A percentile compares a stretch with the other conserved stretches of the same genome.
Evolutionary conservation across 1,284 basidiomycete genomes (phyloP).

Genomic region (Golubevia sp.): DNA sequence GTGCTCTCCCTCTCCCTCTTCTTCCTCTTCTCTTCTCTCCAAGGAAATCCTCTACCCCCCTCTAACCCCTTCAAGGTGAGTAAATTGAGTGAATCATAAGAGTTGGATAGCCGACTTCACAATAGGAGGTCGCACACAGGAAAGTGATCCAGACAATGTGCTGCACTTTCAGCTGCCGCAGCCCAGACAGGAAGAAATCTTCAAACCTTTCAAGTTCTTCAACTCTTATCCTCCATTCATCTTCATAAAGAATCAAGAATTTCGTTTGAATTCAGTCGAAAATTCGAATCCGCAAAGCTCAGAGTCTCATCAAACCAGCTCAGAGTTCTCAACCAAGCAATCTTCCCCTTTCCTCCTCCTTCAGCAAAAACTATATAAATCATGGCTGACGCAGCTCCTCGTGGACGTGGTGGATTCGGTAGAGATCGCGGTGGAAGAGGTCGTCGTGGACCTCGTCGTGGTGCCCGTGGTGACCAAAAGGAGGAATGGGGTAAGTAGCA

Average conservation of each 20-base stretch:
- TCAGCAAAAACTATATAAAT: conserved; percentile 17
- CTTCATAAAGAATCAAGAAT: background rate
- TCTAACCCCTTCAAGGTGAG: too few relatives aligned
- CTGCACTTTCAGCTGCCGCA: too few relatives aligned
- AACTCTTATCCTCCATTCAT: conserved; percentile 11
- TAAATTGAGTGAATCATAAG: too few relatives aligned
- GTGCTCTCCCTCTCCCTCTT: too few relatives aligned
- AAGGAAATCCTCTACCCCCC: too few relatives aligned
- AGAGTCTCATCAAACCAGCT: too few relatives aligned
- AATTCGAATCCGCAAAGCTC: background rate
- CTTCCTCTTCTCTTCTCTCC: too few relatives aligned
- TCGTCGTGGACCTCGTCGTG: conserved; percentile 88
- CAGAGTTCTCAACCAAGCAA: background rate
- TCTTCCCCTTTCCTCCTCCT: background rate
- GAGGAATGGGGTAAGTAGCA: conserved; percentile 77
- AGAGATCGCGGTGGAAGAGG: conserved; percentile 73
- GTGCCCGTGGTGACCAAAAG: conserved; percentile 98
- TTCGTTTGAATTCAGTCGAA: background rate
- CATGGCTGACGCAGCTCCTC: conserved; percentile 61
- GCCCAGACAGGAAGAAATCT: background rate
- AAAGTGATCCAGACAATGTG: too few relatives aligned
- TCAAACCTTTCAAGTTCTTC: conserved; percentile 8
- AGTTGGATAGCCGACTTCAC: too few relatives aligned
- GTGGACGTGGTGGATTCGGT: conserved; percentile 67
- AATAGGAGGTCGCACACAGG: too few relatives aligned